These are phyloP conservation scores for Carpinus viminea DNA, from an alignment of 306 rosid genomes.

Conservation along the genomic window DNA sequence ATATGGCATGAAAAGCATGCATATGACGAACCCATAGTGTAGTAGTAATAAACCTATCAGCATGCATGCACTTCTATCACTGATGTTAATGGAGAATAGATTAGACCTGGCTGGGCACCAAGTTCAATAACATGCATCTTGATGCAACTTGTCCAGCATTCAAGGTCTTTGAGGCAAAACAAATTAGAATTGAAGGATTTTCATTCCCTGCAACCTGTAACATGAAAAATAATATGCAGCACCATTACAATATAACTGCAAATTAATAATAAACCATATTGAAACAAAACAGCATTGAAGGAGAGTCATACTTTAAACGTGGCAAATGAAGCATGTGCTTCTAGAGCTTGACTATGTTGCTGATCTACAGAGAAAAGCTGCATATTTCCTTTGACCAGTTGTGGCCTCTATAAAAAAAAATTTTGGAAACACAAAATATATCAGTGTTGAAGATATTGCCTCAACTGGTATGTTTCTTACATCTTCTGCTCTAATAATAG, in stretches of 20 bases:
- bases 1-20: neutral
- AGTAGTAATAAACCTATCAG: neutral
- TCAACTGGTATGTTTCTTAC: neutral
- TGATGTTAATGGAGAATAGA: neutral
- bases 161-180: constrained; percentile 68
- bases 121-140: constrained; percentile 88
- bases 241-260: constrained; percentile 20
- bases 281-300: constrained; percentile 20
- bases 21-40: neutral
- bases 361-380: constrained; percentile 83
- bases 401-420: constrained; percentile 58
- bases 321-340: constrained; percentile 89
- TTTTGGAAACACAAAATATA: constrained; percentile 14
- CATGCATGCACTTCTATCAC: neutral
- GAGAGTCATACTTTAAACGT: constrained; percentile 48
- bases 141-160: constrained; percentile 78
- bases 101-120: constrained; percentile 82
- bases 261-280: constrained; percentile 19
- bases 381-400: constrained; percentile 84
- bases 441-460: neutral
- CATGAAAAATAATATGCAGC: constrained; percentile 21
- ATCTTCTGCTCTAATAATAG: neutral
- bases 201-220: constrained; percentile 71
- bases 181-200: constrained; percentile 66
- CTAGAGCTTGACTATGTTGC: constrained; percentile 87